Evolutionary conservation across 345 rosid species (phyloP).

Genomic region (Erodium maritimum): DNA sequence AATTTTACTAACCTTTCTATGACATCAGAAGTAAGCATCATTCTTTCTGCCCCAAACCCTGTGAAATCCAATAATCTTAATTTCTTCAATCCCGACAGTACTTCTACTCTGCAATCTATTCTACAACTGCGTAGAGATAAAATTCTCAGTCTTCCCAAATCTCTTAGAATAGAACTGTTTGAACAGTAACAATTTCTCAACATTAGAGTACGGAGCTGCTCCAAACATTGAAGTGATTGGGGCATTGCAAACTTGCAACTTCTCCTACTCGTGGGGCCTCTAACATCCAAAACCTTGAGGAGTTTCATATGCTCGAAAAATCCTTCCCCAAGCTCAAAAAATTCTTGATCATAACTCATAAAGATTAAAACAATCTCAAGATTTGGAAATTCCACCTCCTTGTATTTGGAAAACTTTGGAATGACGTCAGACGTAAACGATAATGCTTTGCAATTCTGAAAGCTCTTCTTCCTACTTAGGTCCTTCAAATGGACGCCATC

Average conservation of each 20-base stretch:
- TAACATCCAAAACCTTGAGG: background rate
- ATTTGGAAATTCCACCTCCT: background rate
- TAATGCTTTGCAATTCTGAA: background rate
- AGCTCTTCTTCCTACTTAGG: background rate
- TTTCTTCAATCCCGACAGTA: background rate
- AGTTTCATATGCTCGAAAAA: background rate
- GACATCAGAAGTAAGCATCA: background rate
- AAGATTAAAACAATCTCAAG: background rate
- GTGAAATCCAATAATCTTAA: background rate
- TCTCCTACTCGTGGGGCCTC: background rate
- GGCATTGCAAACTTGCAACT: background rate
- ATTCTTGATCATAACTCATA: too few species aligned
- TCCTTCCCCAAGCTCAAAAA: background rate
- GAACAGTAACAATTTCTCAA: background rate
- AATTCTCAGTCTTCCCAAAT: background rate
- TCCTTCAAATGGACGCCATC: background rate
- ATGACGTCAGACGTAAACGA: background rate
- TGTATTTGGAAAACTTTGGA: background rate
- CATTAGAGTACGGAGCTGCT: background rate
- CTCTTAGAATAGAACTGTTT: background rate
- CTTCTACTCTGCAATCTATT: background rate
- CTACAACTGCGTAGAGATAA: background rate
- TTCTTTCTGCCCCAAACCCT: too few species aligned
- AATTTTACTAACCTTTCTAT: too few species aligned
- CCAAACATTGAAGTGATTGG: slow-evolving; percentile 1